These are phyloP conservation scores for Viridothelium virens DNA, from an alignment of 495 filamentous ascomycete species.

Conservation along the genomic window DNA sequence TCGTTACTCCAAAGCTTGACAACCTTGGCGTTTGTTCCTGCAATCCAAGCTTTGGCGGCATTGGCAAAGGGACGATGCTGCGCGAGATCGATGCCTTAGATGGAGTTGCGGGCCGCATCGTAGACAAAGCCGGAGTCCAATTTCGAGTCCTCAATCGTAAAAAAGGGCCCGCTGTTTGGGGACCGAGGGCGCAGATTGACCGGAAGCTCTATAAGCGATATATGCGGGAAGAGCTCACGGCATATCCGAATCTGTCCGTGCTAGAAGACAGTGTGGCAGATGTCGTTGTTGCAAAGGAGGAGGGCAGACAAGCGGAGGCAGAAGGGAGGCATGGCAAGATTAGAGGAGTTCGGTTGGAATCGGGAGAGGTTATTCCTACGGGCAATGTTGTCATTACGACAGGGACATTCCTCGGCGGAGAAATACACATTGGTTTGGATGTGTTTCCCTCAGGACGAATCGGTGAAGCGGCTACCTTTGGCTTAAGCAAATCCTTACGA, in stretches of 20 bases:
- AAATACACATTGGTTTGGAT: constrained; percentile 91
- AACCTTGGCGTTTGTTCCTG: constrained; percentile 96
- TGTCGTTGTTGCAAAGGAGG: constrained; percentile 60
- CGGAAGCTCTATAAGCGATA: constrained; percentile 79
- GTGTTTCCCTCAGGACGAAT: constrained; percentile 80
- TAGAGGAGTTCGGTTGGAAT: constrained; percentile 77
- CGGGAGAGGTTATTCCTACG: constrained; percentile 75
- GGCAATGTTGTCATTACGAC: constrained; percentile 87
- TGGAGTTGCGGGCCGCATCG: constrained; percentile 77
- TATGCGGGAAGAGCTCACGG: constrained; percentile 79
- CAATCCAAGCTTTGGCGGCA: constrained; percentile 95
- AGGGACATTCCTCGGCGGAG: constrained; percentile 89
- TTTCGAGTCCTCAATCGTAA: constrained; percentile 80
- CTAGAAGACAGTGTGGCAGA: constrained; percentile 86
- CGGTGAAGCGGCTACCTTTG: constrained; percentile 89
- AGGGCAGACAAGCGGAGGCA: constrained; percentile 38
- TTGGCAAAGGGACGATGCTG: constrained; percentile 97
- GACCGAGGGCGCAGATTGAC: constrained; percentile 93
- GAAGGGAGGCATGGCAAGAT: constrained; percentile 62
- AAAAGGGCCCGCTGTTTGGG: constrained; percentile 96
- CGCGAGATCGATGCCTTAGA: constrained; percentile 94
- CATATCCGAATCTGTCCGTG: constrained; percentile 68
- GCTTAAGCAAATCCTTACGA: constrained; percentile 81
- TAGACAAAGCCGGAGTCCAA: constrained; percentile 89
- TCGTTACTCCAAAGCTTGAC: constrained; percentile 77